Evolutionary conservation across 306 rosid species (phyloP).

Genomic region (Prunus mongolica): DNA sequence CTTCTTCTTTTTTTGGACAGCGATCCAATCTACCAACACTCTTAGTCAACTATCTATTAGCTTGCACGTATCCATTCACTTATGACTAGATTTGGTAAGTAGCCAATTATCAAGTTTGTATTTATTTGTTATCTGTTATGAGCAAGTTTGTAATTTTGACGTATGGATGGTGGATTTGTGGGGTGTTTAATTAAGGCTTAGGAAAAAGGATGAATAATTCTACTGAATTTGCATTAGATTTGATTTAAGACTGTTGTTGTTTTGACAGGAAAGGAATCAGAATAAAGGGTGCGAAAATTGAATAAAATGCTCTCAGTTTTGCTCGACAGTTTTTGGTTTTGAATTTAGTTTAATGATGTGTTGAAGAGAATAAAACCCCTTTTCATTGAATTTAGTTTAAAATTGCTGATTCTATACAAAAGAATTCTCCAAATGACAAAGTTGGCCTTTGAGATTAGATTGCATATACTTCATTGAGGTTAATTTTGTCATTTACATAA

Average conservation of each 20-base stretch:
- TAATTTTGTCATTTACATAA: no score
- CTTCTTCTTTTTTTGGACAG: no score
- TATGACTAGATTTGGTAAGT: no score
- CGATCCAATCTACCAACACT: no score
- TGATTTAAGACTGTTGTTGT: not conserved
- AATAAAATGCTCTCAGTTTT: not conserved
- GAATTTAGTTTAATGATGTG: not conserved
- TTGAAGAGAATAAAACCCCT: not conserved
- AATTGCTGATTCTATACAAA: no score
- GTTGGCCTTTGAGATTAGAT: no score
- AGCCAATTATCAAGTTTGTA: no score
- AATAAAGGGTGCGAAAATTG: not conserved
- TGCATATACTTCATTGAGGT: no score
- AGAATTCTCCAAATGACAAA: no score
- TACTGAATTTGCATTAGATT: not conserved
- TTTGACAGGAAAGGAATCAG: not conserved
- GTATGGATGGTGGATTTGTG: not conserved
- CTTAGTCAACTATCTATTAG: no score
- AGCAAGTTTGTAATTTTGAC: not conserved
- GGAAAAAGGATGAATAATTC: not conserved
- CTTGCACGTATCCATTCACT: no score
- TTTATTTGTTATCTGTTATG: not conserved
- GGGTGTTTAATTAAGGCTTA: not conserved
- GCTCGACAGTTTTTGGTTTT: not conserved
- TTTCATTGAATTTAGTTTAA: no score